Evolutionary conservation across 106 monocot genomes (phyloP), one percentile per base, ranked within the genome.

Genomic region (Allium cepa): DNA sequence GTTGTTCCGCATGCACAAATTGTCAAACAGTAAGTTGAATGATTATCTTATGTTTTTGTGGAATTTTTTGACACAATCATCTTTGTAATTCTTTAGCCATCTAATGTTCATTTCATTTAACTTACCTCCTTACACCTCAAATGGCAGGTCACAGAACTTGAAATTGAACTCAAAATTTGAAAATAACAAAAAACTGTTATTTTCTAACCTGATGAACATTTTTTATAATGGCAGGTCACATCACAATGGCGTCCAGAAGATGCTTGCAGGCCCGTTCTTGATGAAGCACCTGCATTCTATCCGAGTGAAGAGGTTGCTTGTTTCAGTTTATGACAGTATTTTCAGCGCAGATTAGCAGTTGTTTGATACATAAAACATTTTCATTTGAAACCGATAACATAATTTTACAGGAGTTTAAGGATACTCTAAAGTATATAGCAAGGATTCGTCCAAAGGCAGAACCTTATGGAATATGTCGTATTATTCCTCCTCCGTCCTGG

Each of bases 201-300:
- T 5, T 36, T 4, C 36, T 36, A 36, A 36, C 36, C 36, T 5
- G 5, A 36, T 5, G 36, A 36, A 36, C 36, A 36, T 36, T 36
- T 36, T 36, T 36, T 3, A 36, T 36, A 36, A 36, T 36, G 36
- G 3, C 76, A 90, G 90, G 87, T 90, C 9, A 57, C 64, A 8
- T 80, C 87, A 68, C 87, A 74, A 77, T 87, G 83, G 82, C 82
- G 18, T 51, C 85, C 85, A 61, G 73, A 87, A 72, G 78, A 67
- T 70, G 82, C 84, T 63, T 71, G 81, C 67, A 90, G 76, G 49
- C 90, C 87, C 63, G 66, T 65, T 51, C 75, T 87, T 70, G 82
- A 75, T 28, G 94, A 90, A n/a, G 90, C 90, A 47, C 90, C 87
- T 77, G 80, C 87, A 10, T 94, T 87, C 65, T 79, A 90, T 82